Evolutionary conservation across 2,329 filamentous ascomycete species (phyloP), one percentile per base, ranked within the genome.

Genomic region (Trichoderma oligosporum): DNA sequence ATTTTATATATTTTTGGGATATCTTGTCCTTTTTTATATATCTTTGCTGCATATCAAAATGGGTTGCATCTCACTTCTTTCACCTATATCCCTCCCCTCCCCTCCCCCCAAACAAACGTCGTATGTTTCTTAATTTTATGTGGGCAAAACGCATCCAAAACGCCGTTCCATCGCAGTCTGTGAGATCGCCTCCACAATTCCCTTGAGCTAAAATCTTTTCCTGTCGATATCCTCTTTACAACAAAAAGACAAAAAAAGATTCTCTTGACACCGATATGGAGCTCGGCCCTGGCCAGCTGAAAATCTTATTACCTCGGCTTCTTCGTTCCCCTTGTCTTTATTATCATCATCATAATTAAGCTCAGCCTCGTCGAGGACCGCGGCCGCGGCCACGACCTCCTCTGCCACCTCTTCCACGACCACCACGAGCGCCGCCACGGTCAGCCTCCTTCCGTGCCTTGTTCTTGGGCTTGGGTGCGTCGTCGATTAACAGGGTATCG

Each of bases 381-480:
- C 74, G 71, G 27, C 75, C 72, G 42, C 76, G 71, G 16, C 77
- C 76, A 41, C 77, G 69, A 24, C 57, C 57, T 27, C 57, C 29
- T 45, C 81, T 72, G 12, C 81, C 78, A 48, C 80, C 71, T 29
- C 80, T 78, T 59, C 84, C 78, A 31, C 80, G 74, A 8, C 79
- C 78, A 42, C 80, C 80, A 41, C 79, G 72, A 25, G n/a, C n/a
- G n/a, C 71, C 78, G 42, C 83, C 82, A 46, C 86, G 78, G 59
- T 84, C 82, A 29, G 81, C 48, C 77, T 97, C 94, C 82, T 99
- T 99, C 71, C 93, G 85, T 24, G 94, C 93, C 85, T 99, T 99
- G 79, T 99, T 99, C 88, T 97, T 97, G 61, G 94, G 93, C 81
- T 99, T 99, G 51, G 93, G 91, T 68, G 91, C 86, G 76, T 99